Evolutionary conservation across 1,284 basidiomycete species (phyloP), one percentile per base, ranked within the genome.

Genomic region (Rhodotorula glutinis): DNA sequence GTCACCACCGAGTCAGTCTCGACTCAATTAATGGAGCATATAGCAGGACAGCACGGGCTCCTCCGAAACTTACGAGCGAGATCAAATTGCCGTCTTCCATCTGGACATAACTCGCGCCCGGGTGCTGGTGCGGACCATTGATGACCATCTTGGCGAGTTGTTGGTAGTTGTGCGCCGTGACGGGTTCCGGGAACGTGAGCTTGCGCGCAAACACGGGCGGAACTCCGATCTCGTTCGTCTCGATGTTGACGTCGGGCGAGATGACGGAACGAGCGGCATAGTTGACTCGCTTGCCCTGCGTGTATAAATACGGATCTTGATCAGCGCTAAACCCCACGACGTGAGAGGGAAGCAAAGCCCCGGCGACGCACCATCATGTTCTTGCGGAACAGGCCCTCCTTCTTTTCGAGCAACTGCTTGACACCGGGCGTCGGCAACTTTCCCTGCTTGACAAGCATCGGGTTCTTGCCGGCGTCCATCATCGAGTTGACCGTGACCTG

Each of bases 191-290:
- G 80, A 92, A 98, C 8, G 96, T 99, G 75, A 99, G 83, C 78
- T 97, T 98, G 75, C 89, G 87, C 4, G 96, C 96, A 78, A 99
- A 99, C 62, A 98, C 90, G 51, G 96, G 96, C 19, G 96, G 96
- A 33, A 99, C 87, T 62, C 96, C 96, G 68, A 99, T 98, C 80
- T 99, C 96, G 79, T 94, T 96, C 47, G 96, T 93, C 81, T 99
- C 96, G 74, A 99, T 98, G 80, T 98, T 98, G 77, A 97, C 92
- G 77, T 99, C 96, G 16, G 96, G 96, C 41, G 96, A 98, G 73
- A 99, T 99, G 78, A 99, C 96, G 21, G 96, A 98, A 73, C 96
- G 92, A 43, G 96, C 96, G 52, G 96, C 93, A 79, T 96, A 97
- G 80, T 99, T 98, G 76, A 99, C 96, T 79, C 96, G 93, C 83